Base-by-base conservation (phyloP, 2,329 filamentous ascomycete species). In the Ramularia endophylla region DNA sequence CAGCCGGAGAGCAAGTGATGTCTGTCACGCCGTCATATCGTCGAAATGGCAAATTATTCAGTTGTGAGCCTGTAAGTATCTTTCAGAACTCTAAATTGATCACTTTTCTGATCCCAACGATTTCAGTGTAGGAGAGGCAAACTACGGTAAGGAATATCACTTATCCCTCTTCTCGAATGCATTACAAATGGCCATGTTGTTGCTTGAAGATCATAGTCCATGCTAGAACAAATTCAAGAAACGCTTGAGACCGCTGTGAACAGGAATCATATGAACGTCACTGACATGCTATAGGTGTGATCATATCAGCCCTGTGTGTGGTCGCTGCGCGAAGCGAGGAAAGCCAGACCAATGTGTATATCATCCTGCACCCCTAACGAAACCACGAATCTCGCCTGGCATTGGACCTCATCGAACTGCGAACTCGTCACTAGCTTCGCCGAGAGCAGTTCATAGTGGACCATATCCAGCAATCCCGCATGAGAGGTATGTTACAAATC, bases 21-120 rank as follows among this genome's bases (percentile, higher is more conserved):
- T 48, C 43, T 8, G 40, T 52, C 17, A 47, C 41, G 13, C 50
- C 48, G n/a, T 46, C 47, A 4, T 59, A 57, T 43, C 41, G 55
- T 25, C 48, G 60, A 5, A 63, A 63, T 42, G 60, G 60, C 37
- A 62, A 63, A 36, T 41, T 61, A 11, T 60, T 57, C 44, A 56
- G 52, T 37, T 63, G 59, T 39, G 60, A 62, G 45, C 58, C 59
- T 19, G 58, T 59, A 49, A 29, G 54, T 45, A 33, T 27, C 19
- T 18, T 36, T 27, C 31, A 27, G 16, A 27, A 13, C 19, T 13
- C 9, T n/a, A n/a, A n/a, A n/a, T n/a, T n/a, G n/a, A n/a, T 20
- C 3, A 15, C 6, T 15, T 15, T 11, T 19, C 32, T 35, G 19
- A 36, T 37, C 17, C 40, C 33, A 32, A 38, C 30, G 38, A 19